Base-by-base conservation (phyloP, 495 filamentous ascomycete genomes). In the Lasiosphaeris hirsuta region DNA sequence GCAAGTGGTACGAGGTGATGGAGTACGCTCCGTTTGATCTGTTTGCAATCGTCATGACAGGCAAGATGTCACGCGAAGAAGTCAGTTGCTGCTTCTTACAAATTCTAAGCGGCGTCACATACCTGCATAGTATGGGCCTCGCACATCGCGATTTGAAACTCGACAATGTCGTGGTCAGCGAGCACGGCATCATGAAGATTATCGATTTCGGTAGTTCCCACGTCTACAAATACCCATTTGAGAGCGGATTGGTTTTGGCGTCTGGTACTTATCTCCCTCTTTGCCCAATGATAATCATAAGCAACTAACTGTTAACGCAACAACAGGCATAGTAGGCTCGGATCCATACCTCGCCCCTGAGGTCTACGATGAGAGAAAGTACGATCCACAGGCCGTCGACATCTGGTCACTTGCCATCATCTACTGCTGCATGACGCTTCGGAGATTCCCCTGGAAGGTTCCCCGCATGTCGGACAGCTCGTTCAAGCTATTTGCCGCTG, bases 391-490 rank as follows among this genome's bases (percentile, higher is more conserved):
- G 61, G 90, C 90, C 13, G 88, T 91, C 10, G 94, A 98, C 78
- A 88, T 98, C 60, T 98, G 94, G 94, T 98, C 94, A 17, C 78
- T 98, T 40, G 94, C 94, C 19, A 97, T 98, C 67, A 97, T 98
- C 55, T 97, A 94, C 75, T 97, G 94, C 70, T 99, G 94, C 78
- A 99, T 99, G 94, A 92, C 90, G 18, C 81, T 99, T 35, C 81
- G 94, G 37, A 81, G 95, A 13, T 99, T 97, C 69, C 94, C 95
- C 0, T 99, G 94, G 94, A 99, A 99, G 75, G 85, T 91, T 36
- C 94, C 94, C 15, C 85, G 93, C 35, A 75, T 92, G 64, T 89
- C 86, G 10, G 94, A 99, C 73, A 96, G 92, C 69, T 96, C 93
- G 0, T 99, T 90, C 73, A 89, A 90, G 59, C 83, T 97, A 7